Evolutionary conservation across 1,284 basidiomycete species (phyloP).

Genomic region (Pseudozyma pruni): DNA sequence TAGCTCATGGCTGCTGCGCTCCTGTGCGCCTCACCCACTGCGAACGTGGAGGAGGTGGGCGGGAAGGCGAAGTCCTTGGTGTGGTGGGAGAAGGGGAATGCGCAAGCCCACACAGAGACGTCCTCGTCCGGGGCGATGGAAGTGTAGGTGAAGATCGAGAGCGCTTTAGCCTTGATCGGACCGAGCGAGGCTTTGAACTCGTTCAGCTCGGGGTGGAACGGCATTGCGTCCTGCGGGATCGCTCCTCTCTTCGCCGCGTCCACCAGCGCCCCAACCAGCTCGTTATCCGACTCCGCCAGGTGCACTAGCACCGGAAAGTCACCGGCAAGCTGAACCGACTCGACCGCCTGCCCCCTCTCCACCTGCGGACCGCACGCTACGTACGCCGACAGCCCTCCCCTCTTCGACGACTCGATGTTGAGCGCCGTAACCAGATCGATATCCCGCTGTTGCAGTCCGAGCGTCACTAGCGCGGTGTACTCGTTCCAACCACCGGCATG

Average conservation of each 20-base stretch:
- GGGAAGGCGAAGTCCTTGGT: constrained; percentile 31
- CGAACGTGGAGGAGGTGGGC: no score
- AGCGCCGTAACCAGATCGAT: constrained; percentile 14
- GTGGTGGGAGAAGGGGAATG: constrained; percentile 36
- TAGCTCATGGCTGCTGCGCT: constrained; percentile 33
- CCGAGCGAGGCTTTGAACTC: constrained; percentile 19
- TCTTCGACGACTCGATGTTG: constrained; percentile 7
- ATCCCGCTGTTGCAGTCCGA: constrained; percentile 15
- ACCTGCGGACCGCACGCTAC: constrained; percentile 20
- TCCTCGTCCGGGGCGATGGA: constrained; percentile 4
- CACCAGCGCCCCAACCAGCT: constrained; percentile 10
- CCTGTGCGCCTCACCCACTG: constrained; percentile 17
- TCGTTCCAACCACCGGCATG: constrained; percentile 28
- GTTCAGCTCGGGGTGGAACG: constrained; percentile 33
- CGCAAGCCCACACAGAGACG: constrained; percentile 27
- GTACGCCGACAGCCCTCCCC: constrained; percentile 19
- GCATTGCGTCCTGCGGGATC: constrained; percentile 17
- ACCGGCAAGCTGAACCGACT: neutral
- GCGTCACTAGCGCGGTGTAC: constrained; percentile 22
- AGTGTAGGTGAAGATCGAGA: constrained; percentile 29
- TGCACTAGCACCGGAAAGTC: constrained; percentile 18
- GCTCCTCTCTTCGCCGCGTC: constrained; percentile 18
- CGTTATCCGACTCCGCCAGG: constrained; percentile 8
- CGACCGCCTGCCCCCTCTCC: constrained; percentile 1
- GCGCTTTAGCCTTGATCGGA: constrained; percentile 10